Base-by-base conservation (phyloP, 1,284 basidiomycete species). In the Moesziomyces globuligerus region DNA sequence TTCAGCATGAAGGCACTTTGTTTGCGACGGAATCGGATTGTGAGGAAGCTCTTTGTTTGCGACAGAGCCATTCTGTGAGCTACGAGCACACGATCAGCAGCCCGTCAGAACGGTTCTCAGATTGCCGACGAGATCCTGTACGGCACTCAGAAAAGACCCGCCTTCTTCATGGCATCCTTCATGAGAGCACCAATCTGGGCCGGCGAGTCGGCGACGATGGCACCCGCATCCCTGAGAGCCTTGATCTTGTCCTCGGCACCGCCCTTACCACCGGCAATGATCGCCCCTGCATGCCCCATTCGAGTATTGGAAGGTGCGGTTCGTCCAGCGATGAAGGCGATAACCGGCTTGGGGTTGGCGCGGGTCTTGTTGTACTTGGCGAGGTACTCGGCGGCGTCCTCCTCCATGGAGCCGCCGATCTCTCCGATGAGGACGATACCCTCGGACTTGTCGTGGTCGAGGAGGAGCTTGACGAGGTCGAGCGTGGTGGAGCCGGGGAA, bases 381-480 rank as follows among this genome's bases (percentile, higher is more conserved):
- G 56, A 99, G 86, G 85, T 94, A 96, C 79, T 94, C 96, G 4
- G 96, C 96, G 17, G 96, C 96, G 75, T 98, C 95, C 84, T 99
- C 96, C 85, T 99, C 96, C 94, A 98, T 98, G 18, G 91, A 90
- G 25, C 96, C 96, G 77, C 96, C 96, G 79, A 99, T 99, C 85
- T 99, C 96, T 74, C 96, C 96, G 79, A 99, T 99, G 74, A 98
- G 86, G 55, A 99, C 95, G 73, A 99, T 94, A 78, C 92, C 92
- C 89, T 77, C 41, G 24, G 76, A 67, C 56, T 78, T 64, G 71
- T 91, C 90, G 82, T 99, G 95, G 29, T 94, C 89, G 60, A 99
- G 89, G 86, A 98, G 93, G 67, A 98, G 89, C 84, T 96, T 98
- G 85, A 99, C 87, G 58, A 94, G 93, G 84, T 99, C 96, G 71